Percentiles rank a stretch among this genome's conserved stretches.
Evolutionary conservation across 495 filamentous ascomycete species (phyloP).

Genomic region (Aspergillus avenaceus): DNA sequence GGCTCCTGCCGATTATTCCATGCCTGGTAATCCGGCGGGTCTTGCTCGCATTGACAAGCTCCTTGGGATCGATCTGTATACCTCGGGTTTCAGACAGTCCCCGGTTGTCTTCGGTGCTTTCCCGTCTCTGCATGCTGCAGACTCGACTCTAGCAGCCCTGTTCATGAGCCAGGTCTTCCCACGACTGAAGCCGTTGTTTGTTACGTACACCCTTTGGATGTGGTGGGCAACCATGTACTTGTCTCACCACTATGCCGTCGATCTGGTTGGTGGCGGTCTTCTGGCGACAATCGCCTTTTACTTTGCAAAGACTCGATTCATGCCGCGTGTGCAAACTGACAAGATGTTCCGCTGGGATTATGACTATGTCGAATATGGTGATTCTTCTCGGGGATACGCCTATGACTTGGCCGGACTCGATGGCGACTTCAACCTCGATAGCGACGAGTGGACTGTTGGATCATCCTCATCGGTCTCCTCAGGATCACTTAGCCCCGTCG

Average conservation of each 20-base stretch:
- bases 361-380: conserved; percentile 83
- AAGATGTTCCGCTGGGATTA: conserved; percentile 93
- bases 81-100: conserved; percentile 79
- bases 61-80: conserved; percentile 88
- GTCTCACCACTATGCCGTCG: conserved; percentile 92
- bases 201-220: conserved; percentile 82
- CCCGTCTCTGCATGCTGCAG: conserved; percentile 82
- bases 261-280: conserved; percentile 80
- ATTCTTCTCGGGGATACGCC: conserved; percentile 47
- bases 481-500: conserved; percentile 56
- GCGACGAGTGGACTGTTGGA: conserved; percentile 70
- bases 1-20: conserved; percentile 85
- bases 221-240: conserved; percentile 99
- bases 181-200: conserved; percentile 66
- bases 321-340: conserved; percentile 74
- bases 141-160: conserved; percentile 81
- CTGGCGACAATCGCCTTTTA: conserved; percentile 78
- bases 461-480: conserved; percentile 68
- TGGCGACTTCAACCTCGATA: conserved; percentile 54
- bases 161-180: conserved; percentile 93
- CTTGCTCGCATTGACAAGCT: conserved; percentile 84
- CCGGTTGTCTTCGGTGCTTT: conserved; percentile 94
- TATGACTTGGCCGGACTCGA: conserved; percentile 56
- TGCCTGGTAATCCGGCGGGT: conserved; percentile 81
- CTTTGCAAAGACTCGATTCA: conserved; percentile 70